Evolutionary conservation across 2,329 filamentous ascomycete genomes (phyloP).

Genomic region (Venturia aucupariae): DNA sequence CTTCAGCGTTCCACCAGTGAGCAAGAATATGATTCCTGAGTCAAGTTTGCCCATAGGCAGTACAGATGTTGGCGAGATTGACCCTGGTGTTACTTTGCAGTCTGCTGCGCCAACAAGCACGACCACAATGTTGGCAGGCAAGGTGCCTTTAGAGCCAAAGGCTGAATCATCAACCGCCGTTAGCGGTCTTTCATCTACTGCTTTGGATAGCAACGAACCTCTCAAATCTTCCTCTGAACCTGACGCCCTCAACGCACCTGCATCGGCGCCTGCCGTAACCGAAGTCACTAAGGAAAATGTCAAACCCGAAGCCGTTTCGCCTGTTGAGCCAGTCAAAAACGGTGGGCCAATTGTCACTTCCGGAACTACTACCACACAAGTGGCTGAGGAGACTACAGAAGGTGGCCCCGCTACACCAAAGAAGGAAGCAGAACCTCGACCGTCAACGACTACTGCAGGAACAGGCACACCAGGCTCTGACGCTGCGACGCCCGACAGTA

Average conservation of each 20-base stretch:
- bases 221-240: slow-evolving; percentile 24
- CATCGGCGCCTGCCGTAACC: slow-evolving; percentile 22
- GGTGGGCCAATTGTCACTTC: slow-evolving; percentile 19
- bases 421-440: slow-evolving; percentile 18
- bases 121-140: slow-evolving; percentile 36
- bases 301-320: background rate
- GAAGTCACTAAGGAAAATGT: slow-evolving; percentile 19
- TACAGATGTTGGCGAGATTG: slow-evolving; percentile 26
- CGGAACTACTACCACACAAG: slow-evolving; percentile 13
- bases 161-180: background rate
- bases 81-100: slow-evolving; percentile 27
- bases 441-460: slow-evolving; percentile 24
- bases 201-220: slow-evolving; percentile 14
- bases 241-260: slow-evolving; percentile 29
- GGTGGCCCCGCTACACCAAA: slow-evolving; percentile 24
- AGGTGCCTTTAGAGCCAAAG: slow-evolving; percentile 36
- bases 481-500: slow-evolving; percentile 31
- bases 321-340: slow-evolving; percentile 26
- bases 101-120: slow-evolving; percentile 26
- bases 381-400: slow-evolving; percentile 16
- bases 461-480: slow-evolving; percentile 1
- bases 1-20: slow-evolving; percentile 39
- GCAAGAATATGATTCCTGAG: slow-evolving; percentile 65
- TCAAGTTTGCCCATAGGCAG: slow-evolving; percentile 64
- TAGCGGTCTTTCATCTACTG: slow-evolving; percentile 10